Evolutionary conservation across 345 rosid species (phyloP).

Genomic region (Arabidopsis suecica): DNA sequence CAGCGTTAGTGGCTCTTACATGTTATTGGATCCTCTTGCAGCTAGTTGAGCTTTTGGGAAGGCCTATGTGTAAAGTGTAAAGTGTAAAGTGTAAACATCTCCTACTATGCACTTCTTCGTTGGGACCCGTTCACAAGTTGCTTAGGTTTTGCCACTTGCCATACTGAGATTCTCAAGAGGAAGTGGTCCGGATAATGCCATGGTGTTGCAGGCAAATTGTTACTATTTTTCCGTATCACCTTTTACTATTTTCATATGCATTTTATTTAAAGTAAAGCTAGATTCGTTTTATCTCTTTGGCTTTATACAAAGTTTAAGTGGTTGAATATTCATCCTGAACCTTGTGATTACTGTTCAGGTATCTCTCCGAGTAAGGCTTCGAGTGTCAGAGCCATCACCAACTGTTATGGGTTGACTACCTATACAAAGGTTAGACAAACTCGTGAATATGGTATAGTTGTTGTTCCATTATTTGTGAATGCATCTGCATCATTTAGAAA

Average conservation of each 20-base stretch:
- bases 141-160: conserved; percentile 28
- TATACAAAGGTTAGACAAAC: conserved; percentile 1
- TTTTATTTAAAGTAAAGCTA: conserved; percentile 3
- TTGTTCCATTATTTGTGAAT: background rate
- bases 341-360: conserved; percentile 26
- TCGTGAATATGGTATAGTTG: conserved; percentile 3
- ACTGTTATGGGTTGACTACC: background rate
- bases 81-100: conserved; percentile 23
- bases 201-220: conserved; percentile 6
- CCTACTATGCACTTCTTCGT: conserved; percentile 2
- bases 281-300: conserved; percentile 14
- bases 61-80: conserved; percentile 33
- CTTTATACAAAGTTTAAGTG: background rate
- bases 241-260: conserved; percentile 29
- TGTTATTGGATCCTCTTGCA: conserved; percentile 55
- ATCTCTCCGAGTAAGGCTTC: conserved; percentile 18
- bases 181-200: conserved; percentile 24
- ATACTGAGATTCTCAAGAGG: conserved; percentile 19
- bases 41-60: conserved; percentile 49
- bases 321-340: conserved; percentile 34
- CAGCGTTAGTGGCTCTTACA: conserved; percentile 46
- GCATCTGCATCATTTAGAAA: conserved; percentile 2
- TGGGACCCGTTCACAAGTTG: conserved; percentile 34
- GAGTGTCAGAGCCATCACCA: conserved; percentile 3
- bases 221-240: conserved; percentile 20